Evolutionary conservation across 1,139 yeast species (phyloP), one percentile per base, ranked within the genome.

Genomic region (Yamadazyma oceani): DNA sequence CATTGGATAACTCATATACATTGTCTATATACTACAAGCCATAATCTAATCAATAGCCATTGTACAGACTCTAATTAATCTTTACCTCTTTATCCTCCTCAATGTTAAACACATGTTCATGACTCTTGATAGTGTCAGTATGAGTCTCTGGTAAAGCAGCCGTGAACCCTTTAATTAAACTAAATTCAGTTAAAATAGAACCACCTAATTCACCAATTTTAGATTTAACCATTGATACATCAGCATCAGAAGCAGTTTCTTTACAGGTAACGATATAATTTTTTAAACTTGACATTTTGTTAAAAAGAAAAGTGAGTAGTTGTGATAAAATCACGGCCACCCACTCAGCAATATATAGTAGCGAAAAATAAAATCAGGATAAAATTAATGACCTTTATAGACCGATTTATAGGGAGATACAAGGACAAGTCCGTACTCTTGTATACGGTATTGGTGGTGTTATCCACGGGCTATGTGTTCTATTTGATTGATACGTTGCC

Each of bases 121-220:
- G 69, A 30, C 53, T 50, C 44, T 63, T 54, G 46, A 80, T 55
- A 7, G 73, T 39, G 14, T 60, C 53, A 27, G 73, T 62, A 49
- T 75, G 81, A 45, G 69, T 44, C 4, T 65, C 54, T 26, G 86
- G 85, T 45, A 80, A 60, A 48, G 74, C 70, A 41, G 72, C 79
- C 36, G 77, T 66, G 50, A 80, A 82, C 0, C 88, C 90, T 65
- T 82, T 82, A 64, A 84, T 80, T 57, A 84, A 66, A 37, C 75
- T 64, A 60, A 75, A 83, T 50, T 83, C 87, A 46, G 77, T 80
- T 40, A 78, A 73, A 51, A 84, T 72, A 36, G 66, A 66, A 35
- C 89, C 92, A 24, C 90, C 90, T 35, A 79, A 53, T 31, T 69
- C 70, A 26, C 45, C 27, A 42, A 71, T 49, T 49, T 62, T 61